Evolutionary conservation across 2,329 filamentous ascomycete species (phyloP).

Genomic region (Penicillium italicum): DNA sequence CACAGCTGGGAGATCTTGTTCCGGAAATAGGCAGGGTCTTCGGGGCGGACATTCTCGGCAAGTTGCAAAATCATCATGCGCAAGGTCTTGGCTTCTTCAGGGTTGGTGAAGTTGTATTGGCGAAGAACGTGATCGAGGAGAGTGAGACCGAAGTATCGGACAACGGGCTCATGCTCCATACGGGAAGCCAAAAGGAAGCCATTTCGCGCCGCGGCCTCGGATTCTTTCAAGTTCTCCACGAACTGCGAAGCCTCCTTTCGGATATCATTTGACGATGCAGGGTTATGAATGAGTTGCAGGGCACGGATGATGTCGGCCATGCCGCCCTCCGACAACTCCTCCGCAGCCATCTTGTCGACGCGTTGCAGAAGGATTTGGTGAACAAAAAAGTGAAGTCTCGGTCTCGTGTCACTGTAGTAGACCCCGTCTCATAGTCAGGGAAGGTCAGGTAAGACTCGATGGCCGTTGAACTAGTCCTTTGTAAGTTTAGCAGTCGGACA

Average conservation of each 20-base stretch:
- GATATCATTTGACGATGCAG: slow-evolving; percentile 73
- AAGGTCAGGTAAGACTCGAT: slow-evolving; percentile 5
- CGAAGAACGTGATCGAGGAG: slow-evolving; percentile 86
- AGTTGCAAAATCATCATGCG: slow-evolving; percentile 76
- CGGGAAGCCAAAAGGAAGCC: slow-evolving; percentile 80
- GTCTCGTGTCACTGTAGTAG: not conserved
- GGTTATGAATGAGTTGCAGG: slow-evolving; percentile 80
- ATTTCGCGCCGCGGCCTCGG: slow-evolving; percentile 74
- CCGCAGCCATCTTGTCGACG: slow-evolving; percentile 30
- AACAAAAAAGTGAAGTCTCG: not conserved
- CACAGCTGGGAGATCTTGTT: slow-evolving; percentile 95
- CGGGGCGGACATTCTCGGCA: slow-evolving; percentile 64
- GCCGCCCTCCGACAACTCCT: slow-evolving; percentile 36
- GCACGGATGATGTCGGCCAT: slow-evolving; percentile 67
- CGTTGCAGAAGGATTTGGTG: not conserved
- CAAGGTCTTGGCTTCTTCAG: slow-evolving; percentile 64
- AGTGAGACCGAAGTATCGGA: slow-evolving; percentile 90
- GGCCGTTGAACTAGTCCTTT: slow-evolving; percentile 24
- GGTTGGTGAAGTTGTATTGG: slow-evolving; percentile 71
- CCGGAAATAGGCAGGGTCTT: slow-evolving; percentile 76
- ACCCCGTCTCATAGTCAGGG: slow-evolving; percentile 1
- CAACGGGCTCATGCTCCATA: slow-evolving; percentile 68
- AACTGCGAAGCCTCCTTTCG: slow-evolving; percentile 80
- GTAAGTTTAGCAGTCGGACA: slow-evolving; percentile 18
- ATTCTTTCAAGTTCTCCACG: slow-evolving; percentile 79